Evolutionary conservation across 208 protist species (phyloP).

Genomic region (Leishmania amazonensis): DNA sequence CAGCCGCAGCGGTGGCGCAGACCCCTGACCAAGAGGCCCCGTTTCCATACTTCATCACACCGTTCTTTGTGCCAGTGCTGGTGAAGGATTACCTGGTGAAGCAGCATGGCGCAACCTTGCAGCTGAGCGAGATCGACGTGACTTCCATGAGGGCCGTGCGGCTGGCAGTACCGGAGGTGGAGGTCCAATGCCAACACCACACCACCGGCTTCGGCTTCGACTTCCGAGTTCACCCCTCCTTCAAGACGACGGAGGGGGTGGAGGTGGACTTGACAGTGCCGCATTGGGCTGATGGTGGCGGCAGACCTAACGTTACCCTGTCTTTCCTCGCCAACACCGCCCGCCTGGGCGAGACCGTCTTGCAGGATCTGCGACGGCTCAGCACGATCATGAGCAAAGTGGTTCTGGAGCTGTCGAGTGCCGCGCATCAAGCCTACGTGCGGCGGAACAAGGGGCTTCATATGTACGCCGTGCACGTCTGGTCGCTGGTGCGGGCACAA

Average conservation of each 20-base stretch:
- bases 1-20: not conserved
- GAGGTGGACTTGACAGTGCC: slow-evolving; percentile 15
- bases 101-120: slow-evolving; percentile 20
- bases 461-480: slow-evolving; percentile 39
- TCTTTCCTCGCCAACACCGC: slow-evolving; percentile 43
- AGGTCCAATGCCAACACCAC: slow-evolving; percentile 40
- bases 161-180: slow-evolving; percentile 18
- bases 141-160: slow-evolving; percentile 24
- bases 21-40: slow-evolving; percentile 1
- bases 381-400: slow-evolving; percentile 27
- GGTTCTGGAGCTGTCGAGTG: slow-evolving; percentile 46
- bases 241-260: slow-evolving; percentile 15
- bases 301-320: slow-evolving; percentile 30
- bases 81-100: slow-evolving; percentile 28
- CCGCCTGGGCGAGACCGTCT: slow-evolving; percentile 27
- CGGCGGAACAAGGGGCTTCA: slow-evolving; percentile 49
- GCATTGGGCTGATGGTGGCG: slow-evolving; percentile 30
- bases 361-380: slow-evolving; percentile 26
- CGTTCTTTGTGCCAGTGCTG: slow-evolving; percentile 16
- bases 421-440: slow-evolving; percentile 33
- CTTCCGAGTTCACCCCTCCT: slow-evolving; percentile 31
- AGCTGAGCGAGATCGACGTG: slow-evolving; percentile 27
- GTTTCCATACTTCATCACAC: slow-evolving; percentile 38
- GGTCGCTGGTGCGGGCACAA: slow-evolving; percentile 21
- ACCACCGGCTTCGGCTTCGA: slow-evolving; percentile 38